Evolutionary conservation across 1,284 basidiomycete genomes (phyloP).

Genomic region (Marasmius tenuissimus): DNA sequence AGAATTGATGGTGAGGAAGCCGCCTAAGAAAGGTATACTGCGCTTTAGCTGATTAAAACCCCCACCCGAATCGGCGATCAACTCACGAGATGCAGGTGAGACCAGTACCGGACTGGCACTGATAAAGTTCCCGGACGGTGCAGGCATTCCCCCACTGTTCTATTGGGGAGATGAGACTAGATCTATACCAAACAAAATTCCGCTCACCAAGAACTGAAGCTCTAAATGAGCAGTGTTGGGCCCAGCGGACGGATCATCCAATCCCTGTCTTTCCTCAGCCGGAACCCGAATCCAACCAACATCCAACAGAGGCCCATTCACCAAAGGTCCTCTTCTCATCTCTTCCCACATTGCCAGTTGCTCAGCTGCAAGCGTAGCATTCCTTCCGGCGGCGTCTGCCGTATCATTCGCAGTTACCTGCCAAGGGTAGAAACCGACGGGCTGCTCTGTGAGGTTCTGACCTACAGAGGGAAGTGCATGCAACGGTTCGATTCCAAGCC

Average conservation of each 20-base stretch:
- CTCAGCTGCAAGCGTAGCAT: slow-evolving; percentile 16
- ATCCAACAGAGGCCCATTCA: slow-evolving; percentile 17
- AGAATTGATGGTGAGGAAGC: not conserved
- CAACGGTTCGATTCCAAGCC: slow-evolving; percentile 25
- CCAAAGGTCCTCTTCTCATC: slow-evolving; percentile 24
- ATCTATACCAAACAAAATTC: not conserved
- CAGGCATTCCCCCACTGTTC: too few relatives aligned
- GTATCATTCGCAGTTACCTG: slow-evolving; percentile 29
- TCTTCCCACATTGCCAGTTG: slow-evolving; percentile 27
- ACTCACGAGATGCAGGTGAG: slow-evolving; percentile 34
- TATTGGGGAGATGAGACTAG: not conserved
- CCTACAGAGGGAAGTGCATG: slow-evolving; percentile 39
- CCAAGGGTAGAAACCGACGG: slow-evolving; percentile 26
- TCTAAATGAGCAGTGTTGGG: slow-evolving; percentile 30
- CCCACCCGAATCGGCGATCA: too few relatives aligned
- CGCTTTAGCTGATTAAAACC: not conserved
- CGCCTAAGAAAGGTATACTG: slow-evolving; percentile 3
- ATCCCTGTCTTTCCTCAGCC: slow-evolving; percentile 23
- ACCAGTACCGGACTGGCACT: slow-evolving; percentile 25
- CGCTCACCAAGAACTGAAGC: slow-evolving; percentile 18
- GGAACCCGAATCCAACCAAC: slow-evolving; percentile 33
- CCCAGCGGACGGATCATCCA: slow-evolving; percentile 36
- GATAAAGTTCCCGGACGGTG: slow-evolving; percentile 22
- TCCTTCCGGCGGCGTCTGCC: slow-evolving; percentile 22
- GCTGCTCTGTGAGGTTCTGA: slow-evolving; percentile 43